Evolutionary conservation across 352 stramenopile species (phyloP).

Genomic region (Globisporangium echinulatum): DNA sequence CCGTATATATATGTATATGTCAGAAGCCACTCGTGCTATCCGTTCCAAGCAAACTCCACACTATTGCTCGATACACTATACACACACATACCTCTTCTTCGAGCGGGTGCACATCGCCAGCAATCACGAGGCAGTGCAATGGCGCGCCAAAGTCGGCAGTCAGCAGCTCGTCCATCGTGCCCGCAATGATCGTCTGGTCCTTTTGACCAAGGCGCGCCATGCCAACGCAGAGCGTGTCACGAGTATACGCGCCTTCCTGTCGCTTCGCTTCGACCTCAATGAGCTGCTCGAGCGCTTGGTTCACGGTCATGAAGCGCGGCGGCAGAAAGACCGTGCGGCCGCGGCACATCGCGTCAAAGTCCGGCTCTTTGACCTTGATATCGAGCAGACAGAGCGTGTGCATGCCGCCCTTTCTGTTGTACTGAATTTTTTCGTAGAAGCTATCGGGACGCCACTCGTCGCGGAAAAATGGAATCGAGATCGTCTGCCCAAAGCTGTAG

Average conservation of each 20-base stretch:
- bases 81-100: constrained; percentile 87
- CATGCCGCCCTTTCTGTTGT: constrained; percentile 94
- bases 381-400: constrained; percentile 98
- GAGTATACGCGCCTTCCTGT: constrained; percentile 83
- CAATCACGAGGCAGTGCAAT: constrained; percentile 96
- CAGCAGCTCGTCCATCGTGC: constrained; percentile 92
- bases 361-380: constrained; percentile 99
- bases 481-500: constrained; percentile 98
- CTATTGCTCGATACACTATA: too few relatives aligned
- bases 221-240: constrained; percentile 85
- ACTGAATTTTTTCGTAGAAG: constrained; percentile 98
- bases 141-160: constrained; percentile 93
- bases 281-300: constrained; percentile 93
- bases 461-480: constrained; percentile 98
- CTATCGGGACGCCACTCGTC: constrained; percentile 94
- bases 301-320: constrained; percentile 97
- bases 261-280: constrained; percentile 91
- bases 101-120: constrained; percentile 92
- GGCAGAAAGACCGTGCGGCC: constrained; percentile 91
- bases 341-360: constrained; percentile 96
- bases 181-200: constrained; percentile 91
- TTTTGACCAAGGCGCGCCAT: constrained; percentile 94
- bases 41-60: too few relatives aligned
- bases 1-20: too few relatives aligned
- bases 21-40: too few relatives aligned